Base-by-base conservation (phyloP, 331 rosid species). In the Quercus tomentella region DNA sequence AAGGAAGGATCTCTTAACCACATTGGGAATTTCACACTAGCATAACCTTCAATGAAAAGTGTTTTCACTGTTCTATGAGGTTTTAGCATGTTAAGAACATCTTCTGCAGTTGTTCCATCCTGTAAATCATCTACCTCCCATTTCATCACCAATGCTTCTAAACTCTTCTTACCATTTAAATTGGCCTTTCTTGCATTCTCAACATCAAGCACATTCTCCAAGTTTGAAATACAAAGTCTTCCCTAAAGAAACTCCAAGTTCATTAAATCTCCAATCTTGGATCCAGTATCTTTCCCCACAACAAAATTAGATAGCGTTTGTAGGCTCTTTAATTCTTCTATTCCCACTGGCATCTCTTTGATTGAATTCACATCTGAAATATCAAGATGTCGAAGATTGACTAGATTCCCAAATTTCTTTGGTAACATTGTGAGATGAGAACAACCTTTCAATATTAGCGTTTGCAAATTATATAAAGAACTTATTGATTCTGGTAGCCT, bases 41-140 rank as follows among this genome's bases (percentile, higher is more conserved):
- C 72, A 35, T 74, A 82, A 15, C 61, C 15, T 14, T 17, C 31
- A 20, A 83, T 45, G 16, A 21, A 4, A 18, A 83, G 73, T 56
- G 74, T 15, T 28, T 60, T 58, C 66, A 78, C 8, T 30, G 26
- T 58, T 11, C 56, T 63, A 28, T 82, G 86, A 74, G 86, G 86
- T 56, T 78, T 67, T 26, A 78, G 58, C 18, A 37, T 55, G 51
- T 74, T 72, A 8, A 74, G 77, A 31, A 82, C 80, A 3, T 74
- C 76, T 6, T 17, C 4, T 68, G 33, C 86, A 30, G 20, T 78
- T 57, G 20, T 58, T 74, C 75, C 82, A 18, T 68, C 75, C 20
- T 31, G 22, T 3, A 68, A 78, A 43, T 57, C 77, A 58, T 78
- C 61, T 6, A 43, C 45, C n/a, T 55, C 63, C 86, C 82, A 82